Base-by-base conservation (phyloP, 2,329 filamentous ascomycete genomes). In the Scorias spongiosa region DNA sequence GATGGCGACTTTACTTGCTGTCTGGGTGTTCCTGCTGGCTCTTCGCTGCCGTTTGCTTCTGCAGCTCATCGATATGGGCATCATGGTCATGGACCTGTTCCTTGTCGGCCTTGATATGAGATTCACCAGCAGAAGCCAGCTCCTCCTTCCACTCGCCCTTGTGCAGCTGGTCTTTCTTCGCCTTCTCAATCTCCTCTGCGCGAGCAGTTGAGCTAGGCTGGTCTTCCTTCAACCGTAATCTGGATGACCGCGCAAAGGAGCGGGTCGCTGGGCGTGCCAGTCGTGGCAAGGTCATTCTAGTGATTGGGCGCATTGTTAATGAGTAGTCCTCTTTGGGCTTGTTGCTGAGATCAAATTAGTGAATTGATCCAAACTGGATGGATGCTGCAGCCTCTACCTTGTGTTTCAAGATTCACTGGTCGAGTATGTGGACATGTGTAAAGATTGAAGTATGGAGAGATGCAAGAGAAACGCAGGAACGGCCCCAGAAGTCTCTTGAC, bases 131-230 rank as follows among this genome's bases (percentile, higher is more conserved):
- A 42, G 61, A 65, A 4, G 63, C 63, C 10, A 69, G 56, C 44
- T 64, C 60, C 46, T 68, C 65, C 46, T 65, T 58, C 64, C 64
- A 66, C 46, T 63, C 53, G 51, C 67, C 64, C 48, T 68, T 66
- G 46, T 61, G 51, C 36, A 68, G 47, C 47, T 66, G 63, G 43
- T 68, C 62, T 45, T 68, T 61, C 55, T 69, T 70, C 38, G 60
- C 58, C 40, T 54, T 43, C 43, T 69, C 66, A 28, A 66, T 44
- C 46, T 69, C 58, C 15, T 66, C 58, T 10, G 60, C 53, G n/a
- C 52, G 32, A 5, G 12, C 32, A 36, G 32, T 15, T 12, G 32
- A 53, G 40, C 60, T 59, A 15, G 59, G 47, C 8, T 53, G 54
- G 42, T 63, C 61, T 53, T 65, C 62, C 44, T 64, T 64, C 43